Evolutionary conservation across 2,329 filamentous ascomycete species (phyloP).

Genomic region (Fusarium mexicanum): DNA sequence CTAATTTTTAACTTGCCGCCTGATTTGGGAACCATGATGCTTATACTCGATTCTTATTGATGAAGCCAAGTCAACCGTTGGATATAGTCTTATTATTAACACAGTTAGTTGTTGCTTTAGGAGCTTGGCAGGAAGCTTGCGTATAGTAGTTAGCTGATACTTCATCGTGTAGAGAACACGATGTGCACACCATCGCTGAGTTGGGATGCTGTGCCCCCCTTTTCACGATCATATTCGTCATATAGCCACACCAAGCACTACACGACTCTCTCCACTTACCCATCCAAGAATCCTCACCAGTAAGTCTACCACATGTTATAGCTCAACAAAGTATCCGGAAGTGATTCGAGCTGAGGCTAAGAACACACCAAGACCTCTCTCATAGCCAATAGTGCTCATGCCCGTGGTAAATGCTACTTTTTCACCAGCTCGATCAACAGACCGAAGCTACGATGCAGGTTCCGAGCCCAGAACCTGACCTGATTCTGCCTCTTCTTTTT

Average conservation of each 20-base stretch:
- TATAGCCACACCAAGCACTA: too few species aligned
- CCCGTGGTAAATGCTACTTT: not conserved
- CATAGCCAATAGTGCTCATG: not conserved
- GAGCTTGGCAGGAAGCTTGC: not conserved
- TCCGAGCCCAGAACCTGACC: not conserved
- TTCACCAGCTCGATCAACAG: not conserved
- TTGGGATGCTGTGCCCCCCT: not conserved
- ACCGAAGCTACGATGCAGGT: not conserved
- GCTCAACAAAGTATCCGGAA: not conserved
- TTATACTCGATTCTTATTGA: too few species aligned
- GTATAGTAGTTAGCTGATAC: too few species aligned
- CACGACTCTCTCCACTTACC: not conserved
- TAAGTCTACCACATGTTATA: not conserved
- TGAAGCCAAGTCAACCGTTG: not conserved
- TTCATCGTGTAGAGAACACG: not conserved
- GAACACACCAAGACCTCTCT: not conserved
- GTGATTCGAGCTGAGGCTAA: not conserved
- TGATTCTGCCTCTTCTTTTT: not conserved
- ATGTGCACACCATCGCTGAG: not conserved
- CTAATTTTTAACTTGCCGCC: not conserved
- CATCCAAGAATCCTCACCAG: not conserved
- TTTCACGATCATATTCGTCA: not conserved
- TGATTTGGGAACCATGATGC: too few species aligned
- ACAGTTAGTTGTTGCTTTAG: not conserved
- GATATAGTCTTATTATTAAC: not conserved